These are phyloP conservation scores for Pontederia paniculata DNA, from an alignment of 176 grass and related monocot genomes.

Conservation along the genomic window DNA sequence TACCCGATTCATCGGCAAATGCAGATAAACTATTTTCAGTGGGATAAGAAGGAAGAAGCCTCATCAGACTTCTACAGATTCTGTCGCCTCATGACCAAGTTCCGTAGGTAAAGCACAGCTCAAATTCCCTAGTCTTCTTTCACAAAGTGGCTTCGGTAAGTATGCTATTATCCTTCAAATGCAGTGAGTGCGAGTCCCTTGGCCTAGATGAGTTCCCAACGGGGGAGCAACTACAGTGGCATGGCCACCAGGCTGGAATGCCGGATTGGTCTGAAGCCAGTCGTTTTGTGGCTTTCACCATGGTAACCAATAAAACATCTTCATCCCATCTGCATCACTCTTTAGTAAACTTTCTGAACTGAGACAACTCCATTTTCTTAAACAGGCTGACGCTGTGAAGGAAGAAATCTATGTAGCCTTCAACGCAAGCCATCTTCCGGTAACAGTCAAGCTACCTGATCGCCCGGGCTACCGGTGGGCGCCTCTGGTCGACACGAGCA, in stretches of 20 bases:
- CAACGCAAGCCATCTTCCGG: constrained; percentile 64
- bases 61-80: constrained; percentile 58
- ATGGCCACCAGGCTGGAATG: constrained; percentile 52
- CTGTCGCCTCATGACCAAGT: constrained; percentile 60
- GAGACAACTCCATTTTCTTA: not conserved
- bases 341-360: not conserved
- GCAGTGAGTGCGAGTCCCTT: constrained; percentile 57
- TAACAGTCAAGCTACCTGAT: constrained; percentile 36
- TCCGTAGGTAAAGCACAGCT: constrained; percentile 43
- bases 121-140: no score
- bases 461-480: constrained; percentile 61
- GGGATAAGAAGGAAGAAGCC: constrained; percentile 71
- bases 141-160: no score
- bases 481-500: constrained; percentile 68
- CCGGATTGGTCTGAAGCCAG: constrained; percentile 73
- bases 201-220: constrained; percentile 81
- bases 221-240: constrained; percentile 55
- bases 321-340: not conserved
- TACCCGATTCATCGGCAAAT: constrained; percentile 9
- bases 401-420: constrained; percentile 87
- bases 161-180: not conserved
- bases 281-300: constrained; percentile 77
- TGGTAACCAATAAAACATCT: constrained; percentile 27
- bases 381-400: constrained; percentile 46
- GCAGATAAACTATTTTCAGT: constrained; percentile 86